Evolutionary conservation across 768 basidiomycete species (phyloP).

Genomic region (Strobilomyces echinocephalus): DNA sequence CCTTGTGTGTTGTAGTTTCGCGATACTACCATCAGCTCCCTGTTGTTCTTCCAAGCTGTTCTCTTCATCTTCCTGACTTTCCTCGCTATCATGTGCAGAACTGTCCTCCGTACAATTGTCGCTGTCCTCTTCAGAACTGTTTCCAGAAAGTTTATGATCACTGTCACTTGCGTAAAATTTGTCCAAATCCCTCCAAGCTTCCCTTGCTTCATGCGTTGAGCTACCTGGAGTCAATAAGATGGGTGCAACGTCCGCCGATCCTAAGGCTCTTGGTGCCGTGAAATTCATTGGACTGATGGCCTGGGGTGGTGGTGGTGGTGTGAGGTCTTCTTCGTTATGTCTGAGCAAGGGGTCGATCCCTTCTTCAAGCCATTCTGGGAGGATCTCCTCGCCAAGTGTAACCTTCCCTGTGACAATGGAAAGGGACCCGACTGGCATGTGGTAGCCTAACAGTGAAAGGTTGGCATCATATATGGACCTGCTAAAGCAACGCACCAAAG

Average conservation of each 20-base stretch:
- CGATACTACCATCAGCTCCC: too few relatives aligned
- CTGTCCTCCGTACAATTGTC: conserved; percentile 30
- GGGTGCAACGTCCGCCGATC: conserved; percentile 36
- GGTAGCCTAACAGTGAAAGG: conserved; percentile 28
- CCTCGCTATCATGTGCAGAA: conserved; percentile 25
- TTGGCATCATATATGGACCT: conserved; percentile 2
- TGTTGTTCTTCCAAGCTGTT: conserved; percentile 17
- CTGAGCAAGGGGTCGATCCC: conserved; percentile 78
- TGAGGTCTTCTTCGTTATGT: conserved; percentile 62
- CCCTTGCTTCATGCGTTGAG: conserved; percentile 43
- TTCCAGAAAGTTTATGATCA: conserved; percentile 33
- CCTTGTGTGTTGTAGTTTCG: conserved; percentile 9
- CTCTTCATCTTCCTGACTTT: conserved; percentile 26
- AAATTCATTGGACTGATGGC: conserved; percentile 39
- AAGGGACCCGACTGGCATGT: conserved; percentile 59
- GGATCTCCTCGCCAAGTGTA: conserved; percentile 35
- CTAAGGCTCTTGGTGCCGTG: conserved; percentile 24
- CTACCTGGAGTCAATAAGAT: conserved; percentile 52
- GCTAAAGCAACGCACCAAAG: conserved; percentile 26
- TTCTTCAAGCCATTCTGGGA: conserved; percentile 87
- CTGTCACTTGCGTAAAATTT: conserved; percentile 60
- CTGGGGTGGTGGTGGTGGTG: conserved; percentile 28
- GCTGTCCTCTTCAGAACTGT: conserved; percentile 26
- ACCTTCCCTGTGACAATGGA: conserved; percentile 55
- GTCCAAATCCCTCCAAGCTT: conserved; percentile 58